phyloP scores from a whole-genome alignment of 1,284 basidiomycete genomes.

The Cryptococcus sp. region DNA sequence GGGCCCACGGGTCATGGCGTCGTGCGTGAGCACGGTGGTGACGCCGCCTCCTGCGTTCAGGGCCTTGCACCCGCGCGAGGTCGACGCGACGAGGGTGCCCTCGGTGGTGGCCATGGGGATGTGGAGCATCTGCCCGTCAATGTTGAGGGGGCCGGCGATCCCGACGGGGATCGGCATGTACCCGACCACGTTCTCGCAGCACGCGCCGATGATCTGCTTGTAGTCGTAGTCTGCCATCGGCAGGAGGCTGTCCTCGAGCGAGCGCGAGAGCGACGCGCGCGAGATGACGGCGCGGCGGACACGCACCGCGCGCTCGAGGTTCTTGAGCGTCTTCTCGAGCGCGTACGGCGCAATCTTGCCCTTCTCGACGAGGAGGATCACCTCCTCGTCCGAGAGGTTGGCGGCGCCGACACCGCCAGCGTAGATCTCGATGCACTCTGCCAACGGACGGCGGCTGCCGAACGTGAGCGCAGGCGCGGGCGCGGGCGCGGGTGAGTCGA shows the following conservation, averaged over 20 bases:
- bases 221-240: slow-evolving; percentile 91
- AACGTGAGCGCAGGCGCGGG: slow-evolving; percentile 8
- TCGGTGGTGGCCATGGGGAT: slow-evolving; percentile 99
- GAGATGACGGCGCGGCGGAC: slow-evolving; percentile 89
- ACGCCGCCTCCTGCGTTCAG: slow-evolving; percentile 95
- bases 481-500: background rate
- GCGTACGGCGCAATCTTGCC: slow-evolving; percentile 93
- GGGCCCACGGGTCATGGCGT: slow-evolving; percentile 97
- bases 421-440: slow-evolving; percentile 80
- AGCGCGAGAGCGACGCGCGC: slow-evolving; percentile 78
- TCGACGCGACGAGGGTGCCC: slow-evolving; percentile 95
- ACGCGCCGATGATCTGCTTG: slow-evolving; percentile 88
- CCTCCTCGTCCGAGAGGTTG: slow-evolving; percentile 84
- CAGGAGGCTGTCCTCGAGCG: slow-evolving; percentile 77
- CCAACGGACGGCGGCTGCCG: slow-evolving; percentile 59
- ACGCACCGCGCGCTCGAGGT: slow-evolving; percentile 80
- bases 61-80: slow-evolving; percentile 96
- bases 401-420: slow-evolving; percentile 65
- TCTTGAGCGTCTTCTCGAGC: slow-evolving; percentile 85
- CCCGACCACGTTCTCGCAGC: slow-evolving; percentile 98
- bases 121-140: slow-evolving; percentile 81
- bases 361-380: slow-evolving; percentile 82
- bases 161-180: slow-evolving; percentile 96
- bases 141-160: slow-evolving; percentile 89
- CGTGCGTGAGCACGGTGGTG: slow-evolving; percentile 85